Conservation (phyloP, 495 filamentous ascomycete species). For the Neurospora hispaniola region DNA sequence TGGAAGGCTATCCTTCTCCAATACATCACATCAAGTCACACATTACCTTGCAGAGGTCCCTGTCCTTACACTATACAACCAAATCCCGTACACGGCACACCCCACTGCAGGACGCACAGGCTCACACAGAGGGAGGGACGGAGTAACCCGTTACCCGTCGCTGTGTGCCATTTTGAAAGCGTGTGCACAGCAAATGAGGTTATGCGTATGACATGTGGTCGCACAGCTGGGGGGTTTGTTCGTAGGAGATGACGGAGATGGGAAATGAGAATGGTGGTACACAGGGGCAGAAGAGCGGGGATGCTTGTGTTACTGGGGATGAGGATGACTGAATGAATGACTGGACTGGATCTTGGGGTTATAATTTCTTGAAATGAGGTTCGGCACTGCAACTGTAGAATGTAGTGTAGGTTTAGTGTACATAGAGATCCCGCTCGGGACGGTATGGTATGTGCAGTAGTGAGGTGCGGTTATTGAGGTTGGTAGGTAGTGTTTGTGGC, state of each 20-base stretch:
- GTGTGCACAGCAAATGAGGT: not conserved
- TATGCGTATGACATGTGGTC: not conserved
- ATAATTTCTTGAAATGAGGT: not conserved
- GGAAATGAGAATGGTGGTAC: not conserved
- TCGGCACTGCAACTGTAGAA: not conserved
- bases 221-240: not conserved
- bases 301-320: not conserved
- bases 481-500: not conserved
- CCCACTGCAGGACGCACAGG: not conserved
- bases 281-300: not conserved
- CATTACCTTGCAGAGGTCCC: no score
- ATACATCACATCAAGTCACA: no score
- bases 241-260: not conserved
- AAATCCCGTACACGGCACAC: not conserved
- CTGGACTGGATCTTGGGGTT: not conserved
- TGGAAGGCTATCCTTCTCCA: no score
- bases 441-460: not conserved
- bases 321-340: not conserved
- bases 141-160: not conserved
- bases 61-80: not conserved
- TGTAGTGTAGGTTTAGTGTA: not conserved
- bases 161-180: not conserved
- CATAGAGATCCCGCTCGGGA: not conserved
- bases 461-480: not conserved
- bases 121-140: not conserved